Evolutionary conservation across 495 filamentous ascomycete genomes (phyloP).

Genomic region (Podospora appendiculata): DNA sequence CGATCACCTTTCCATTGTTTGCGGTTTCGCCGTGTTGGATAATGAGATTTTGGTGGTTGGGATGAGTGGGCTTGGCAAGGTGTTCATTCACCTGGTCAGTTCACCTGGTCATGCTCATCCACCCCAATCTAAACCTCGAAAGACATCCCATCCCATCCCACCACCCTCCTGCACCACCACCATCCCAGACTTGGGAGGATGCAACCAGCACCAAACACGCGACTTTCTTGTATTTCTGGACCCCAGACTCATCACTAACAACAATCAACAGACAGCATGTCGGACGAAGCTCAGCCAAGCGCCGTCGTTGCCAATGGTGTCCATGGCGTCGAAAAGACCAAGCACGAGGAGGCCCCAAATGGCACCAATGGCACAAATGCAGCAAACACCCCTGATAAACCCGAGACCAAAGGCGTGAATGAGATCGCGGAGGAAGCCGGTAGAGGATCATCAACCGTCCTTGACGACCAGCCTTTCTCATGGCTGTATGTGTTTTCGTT

Average conservation of each 20-base stretch:
- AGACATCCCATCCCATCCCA: too few species aligned
- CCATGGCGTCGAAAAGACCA: background rate
- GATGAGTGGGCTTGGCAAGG: background rate
- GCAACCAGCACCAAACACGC: too few species aligned
- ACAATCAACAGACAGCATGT: background rate
- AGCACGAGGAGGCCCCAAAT: background rate
- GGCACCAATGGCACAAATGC: background rate
- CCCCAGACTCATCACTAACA: background rate
- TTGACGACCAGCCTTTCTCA: slow-evolving; percentile 15
- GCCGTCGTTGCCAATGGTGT: background rate
- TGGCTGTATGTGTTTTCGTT: slow-evolving; percentile 23
- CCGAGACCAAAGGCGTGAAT: background rate
- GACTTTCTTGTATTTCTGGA: too few species aligned
- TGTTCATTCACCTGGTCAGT: background rate
- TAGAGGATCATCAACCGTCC: background rate
- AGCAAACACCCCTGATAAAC: background rate
- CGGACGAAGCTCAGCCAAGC: background rate
- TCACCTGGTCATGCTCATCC: background rate
- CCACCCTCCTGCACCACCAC: background rate
- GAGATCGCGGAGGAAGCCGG: background rate
- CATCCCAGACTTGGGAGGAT: background rate
- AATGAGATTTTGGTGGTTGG: background rate
- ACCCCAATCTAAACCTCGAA: background rate
- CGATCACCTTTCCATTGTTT: background rate
- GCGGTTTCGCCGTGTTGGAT: background rate